Percentiles rank a stretch among this genome's conserved stretches.
These are phyloP conservation scores for Torulaspora pretoriensis DNA, from an alignment of 1,139 yeast species.

Conservation along the genomic window DNA sequence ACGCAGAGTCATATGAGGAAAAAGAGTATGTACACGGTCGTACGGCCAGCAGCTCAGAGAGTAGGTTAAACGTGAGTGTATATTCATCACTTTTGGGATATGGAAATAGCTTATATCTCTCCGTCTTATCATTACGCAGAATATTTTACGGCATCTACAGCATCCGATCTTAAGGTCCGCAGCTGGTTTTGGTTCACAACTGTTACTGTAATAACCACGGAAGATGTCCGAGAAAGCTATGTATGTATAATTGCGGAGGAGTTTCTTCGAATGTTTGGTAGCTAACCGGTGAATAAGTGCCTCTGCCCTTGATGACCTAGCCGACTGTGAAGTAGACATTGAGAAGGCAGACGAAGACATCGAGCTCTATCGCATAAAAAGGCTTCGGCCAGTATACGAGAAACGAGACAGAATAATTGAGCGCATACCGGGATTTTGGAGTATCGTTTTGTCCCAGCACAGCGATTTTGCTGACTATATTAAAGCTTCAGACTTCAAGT, in stretches of 20 bases:
- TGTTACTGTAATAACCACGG: too few relatives aligned
- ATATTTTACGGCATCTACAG: too few relatives aligned
- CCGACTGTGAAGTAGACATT: constrained; percentile 54
- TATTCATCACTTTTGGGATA: too few relatives aligned
- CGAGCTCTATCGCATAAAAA: constrained; percentile 46
- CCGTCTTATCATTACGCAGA: too few relatives aligned
- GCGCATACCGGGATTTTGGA: constrained; percentile 68
- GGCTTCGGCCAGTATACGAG: constrained; percentile 49
- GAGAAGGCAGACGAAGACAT: constrained; percentile 54
- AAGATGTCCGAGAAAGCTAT: constrained; percentile 6
- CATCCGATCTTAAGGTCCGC: too few relatives aligned
- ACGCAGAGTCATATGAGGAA: too few relatives aligned
- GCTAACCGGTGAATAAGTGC: constrained; percentile 6
- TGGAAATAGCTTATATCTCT: too few relatives aligned
- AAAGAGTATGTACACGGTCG: too few relatives aligned
- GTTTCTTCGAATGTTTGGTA: neutral
- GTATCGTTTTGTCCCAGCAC: constrained; percentile 67
- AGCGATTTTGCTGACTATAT: constrained; percentile 71
- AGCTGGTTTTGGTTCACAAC: too few relatives aligned
- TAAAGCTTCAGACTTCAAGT: constrained; percentile 63
- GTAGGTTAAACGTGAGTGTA: too few relatives aligned
- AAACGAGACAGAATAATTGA: constrained; percentile 46
- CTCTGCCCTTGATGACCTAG: constrained; percentile 37
- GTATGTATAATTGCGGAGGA: neutral
- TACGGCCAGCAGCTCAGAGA: too few relatives aligned